Conservation (phyloP, 2,329 filamentous ascomycete genomes). For the Alternaria consortialis region DNA sequence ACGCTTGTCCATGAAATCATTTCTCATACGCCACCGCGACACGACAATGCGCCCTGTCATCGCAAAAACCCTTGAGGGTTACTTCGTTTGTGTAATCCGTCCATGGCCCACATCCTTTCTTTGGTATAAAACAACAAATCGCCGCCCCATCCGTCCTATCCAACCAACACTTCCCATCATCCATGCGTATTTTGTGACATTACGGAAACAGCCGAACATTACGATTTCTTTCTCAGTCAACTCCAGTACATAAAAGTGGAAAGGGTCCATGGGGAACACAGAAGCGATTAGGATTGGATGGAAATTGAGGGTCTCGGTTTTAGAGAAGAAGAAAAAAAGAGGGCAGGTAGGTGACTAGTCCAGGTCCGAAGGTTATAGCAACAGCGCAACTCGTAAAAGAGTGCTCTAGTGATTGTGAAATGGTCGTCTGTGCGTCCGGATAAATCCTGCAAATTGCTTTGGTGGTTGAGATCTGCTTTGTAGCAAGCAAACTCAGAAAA, state of each 20-base stretch:
- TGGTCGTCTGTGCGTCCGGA: background rate
- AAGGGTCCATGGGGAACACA: background rate
- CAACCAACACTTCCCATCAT: background rate
- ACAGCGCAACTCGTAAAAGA: background rate
- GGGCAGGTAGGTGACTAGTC: background rate
- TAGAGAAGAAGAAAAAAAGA: background rate
- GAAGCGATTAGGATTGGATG: background rate
- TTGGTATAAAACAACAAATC: conserved; percentile 10
- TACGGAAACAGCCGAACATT: background rate
- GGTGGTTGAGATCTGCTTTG: conserved; percentile 2
- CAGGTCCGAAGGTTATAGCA: background rate
- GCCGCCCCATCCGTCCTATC: background rate
- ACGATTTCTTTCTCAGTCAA: background rate
- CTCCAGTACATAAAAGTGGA: background rate
- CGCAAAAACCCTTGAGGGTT: conserved; percentile 2
- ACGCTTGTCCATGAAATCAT: conserved; percentile 5
- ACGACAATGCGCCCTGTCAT: conserved; percentile 1
- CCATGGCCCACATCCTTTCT: background rate
- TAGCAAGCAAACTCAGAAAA: background rate
- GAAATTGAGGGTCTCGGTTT: background rate
- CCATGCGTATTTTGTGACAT: background rate
- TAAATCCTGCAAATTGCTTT: background rate
- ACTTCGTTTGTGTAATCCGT: background rate
- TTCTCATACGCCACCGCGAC: conserved; percentile 8
- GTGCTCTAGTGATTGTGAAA: background rate